Evolutionary conservation across 2,329 filamentous ascomycete genomes (phyloP).

Genomic region (Penicillium sp.): DNA sequence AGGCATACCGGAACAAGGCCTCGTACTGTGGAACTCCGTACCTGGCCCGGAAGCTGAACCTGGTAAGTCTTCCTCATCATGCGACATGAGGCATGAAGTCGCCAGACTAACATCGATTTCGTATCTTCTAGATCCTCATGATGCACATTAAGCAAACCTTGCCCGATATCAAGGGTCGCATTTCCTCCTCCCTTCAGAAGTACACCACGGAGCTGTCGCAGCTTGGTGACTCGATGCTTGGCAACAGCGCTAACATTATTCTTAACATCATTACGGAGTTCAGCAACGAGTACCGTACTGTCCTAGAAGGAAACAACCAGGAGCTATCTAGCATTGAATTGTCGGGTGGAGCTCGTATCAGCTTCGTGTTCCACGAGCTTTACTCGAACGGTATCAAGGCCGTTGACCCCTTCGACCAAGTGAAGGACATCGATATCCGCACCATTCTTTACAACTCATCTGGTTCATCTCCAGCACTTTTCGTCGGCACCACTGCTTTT

Average conservation of each 20-base stretch:
- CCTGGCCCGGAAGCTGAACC: conserved; percentile 90
- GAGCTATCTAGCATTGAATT: conserved; percentile 93
- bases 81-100: background rate
- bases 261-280: conserved; percentile 99
- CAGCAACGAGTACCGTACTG: conserved; percentile 93
- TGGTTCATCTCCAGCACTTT: conserved; percentile 93
- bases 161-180: conserved; percentile 96
- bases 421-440: conserved; percentile 96
- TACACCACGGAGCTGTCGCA: conserved; percentile 79
- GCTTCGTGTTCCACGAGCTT: conserved; percentile 98
- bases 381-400: conserved; percentile 98
- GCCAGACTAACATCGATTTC: background rate
- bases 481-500: conserved; percentile 97
- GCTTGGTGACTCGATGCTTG: conserved; percentile 90
- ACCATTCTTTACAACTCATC: conserved; percentile 98
- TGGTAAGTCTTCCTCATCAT: conserved; percentile 50
- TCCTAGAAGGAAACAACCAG: conserved; percentile 93
- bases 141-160: conserved; percentile 99
- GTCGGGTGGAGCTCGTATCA: conserved; percentile 95
- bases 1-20: conserved; percentile 97
- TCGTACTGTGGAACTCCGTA: conserved; percentile 98
- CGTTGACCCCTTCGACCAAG: conserved; percentile 93
- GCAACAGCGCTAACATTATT: conserved; percentile 93
- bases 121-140: conserved; percentile 73
- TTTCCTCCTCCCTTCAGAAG: conserved; percentile 89